Evolutionary conservation across 73 alveolate genomes (phyloP).

Genomic region (Breviolum minutum): DNA sequence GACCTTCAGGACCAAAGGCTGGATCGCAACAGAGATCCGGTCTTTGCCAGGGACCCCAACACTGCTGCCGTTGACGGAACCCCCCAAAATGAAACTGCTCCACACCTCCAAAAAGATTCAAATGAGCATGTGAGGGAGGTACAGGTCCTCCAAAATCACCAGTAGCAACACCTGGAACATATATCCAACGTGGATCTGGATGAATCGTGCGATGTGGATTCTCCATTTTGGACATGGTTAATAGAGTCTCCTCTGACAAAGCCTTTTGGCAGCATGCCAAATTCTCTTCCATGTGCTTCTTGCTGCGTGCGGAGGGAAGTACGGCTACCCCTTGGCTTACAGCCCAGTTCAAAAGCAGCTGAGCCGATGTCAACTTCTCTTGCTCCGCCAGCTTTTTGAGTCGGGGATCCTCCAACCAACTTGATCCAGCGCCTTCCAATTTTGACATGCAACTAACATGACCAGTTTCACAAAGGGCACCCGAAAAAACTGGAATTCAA

Average conservation of each 20-base stretch:
- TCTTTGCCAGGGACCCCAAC: slow-evolving; percentile 15
- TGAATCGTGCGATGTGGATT: slow-evolving; percentile 50
- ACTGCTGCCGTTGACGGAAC: slow-evolving; percentile 5
- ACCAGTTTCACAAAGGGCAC: neutral
- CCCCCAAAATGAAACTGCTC: slow-evolving; percentile 50
- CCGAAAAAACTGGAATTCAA: neutral
- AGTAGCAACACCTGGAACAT: slow-evolving; percentile 20
- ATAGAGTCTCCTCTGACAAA: neutral
- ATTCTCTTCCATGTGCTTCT: slow-evolving; percentile 77
- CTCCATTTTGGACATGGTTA: neutral
- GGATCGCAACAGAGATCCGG: slow-evolving; percentile 63
- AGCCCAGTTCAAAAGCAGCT: slow-evolving; percentile 78
- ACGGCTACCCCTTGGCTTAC: slow-evolving; percentile 59
- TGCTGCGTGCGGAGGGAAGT: slow-evolving; percentile 63
- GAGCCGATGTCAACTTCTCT: slow-evolving; percentile 26
- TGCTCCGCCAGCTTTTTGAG: neutral
- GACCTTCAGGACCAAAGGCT: slow-evolving; percentile 72
- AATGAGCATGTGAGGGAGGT: slow-evolving; percentile 63
- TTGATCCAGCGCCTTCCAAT: neutral
- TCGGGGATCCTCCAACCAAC: neutral
- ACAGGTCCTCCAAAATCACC: slow-evolving; percentile 48
- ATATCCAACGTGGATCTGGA: slow-evolving; percentile 66
- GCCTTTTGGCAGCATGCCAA: slow-evolving; percentile 10
- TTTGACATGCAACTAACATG: neutral
- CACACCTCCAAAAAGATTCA: slow-evolving; percentile 56